Base-by-base conservation (phyloP, 108 stramenopile species). In the Cyclostephanos tholiformis region DNA sequence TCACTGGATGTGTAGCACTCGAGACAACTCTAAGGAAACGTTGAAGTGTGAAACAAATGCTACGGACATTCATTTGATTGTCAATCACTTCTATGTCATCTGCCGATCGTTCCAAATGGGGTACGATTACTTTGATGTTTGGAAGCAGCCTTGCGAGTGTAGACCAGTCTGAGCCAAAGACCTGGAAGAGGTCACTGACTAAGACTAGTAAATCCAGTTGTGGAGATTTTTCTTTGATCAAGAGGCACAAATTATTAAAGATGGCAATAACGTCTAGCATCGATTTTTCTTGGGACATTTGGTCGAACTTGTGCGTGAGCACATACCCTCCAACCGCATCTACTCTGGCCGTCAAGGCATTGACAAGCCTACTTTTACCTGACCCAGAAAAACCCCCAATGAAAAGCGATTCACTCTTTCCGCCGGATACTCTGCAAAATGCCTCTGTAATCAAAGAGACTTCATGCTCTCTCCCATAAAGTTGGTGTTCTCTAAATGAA, bases 361-460 rank as follows among this genome's bases (percentile, higher is more conserved):
- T n/a, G n/a, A n/a, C n/a, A n/a, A n/a, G n/a, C n/a, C n/a, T n/a
- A n/a, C n/a, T n/a, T n/a, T n/a, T n/a, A n/a, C n/a, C n/a, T n/a
- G n/a, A n/a, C n/a, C 77, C 77, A 4, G 70, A 71, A 13, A 55
- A 78, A 0, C 77, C 77, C 6, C 69, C 43, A 32, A 78, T 65
- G 35, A 78, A 63, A 27, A 71, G 59, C 8, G 77, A 69, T 51
- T 71, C 77, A 52, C 69, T 78, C 29, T 71, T 19, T 13, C 70
- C 70, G 12, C 43, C 43, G 14, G 56, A 66, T 2, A 71, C 77
- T 35, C 77, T 60, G n/a, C n/a, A n/a, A n/a, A n/a, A n/a, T n/a
- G n/a, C n/a, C n/a, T n/a, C n/a, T n/a, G n/a, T n/a, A n/a, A 77
- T 48, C 11, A 43, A n/a, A 6, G 67, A 39, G 4, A 69, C 43